Conservation (phyloP, 345 rosid genomes). For the Syzygium oleosum region DNA sequence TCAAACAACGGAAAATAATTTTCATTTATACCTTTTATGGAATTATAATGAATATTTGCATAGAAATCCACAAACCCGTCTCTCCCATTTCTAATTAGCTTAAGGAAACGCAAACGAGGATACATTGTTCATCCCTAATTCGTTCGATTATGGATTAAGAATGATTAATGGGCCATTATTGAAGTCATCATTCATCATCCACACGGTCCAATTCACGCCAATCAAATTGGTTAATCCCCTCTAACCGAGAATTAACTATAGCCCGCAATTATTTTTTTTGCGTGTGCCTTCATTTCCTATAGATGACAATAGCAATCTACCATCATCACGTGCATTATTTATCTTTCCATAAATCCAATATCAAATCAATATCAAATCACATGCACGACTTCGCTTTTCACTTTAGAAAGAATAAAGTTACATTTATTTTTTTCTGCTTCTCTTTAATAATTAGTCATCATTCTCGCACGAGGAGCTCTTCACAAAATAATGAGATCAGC, state of each 20-base stretch:
- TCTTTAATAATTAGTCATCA: not conserved
- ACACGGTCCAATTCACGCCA: too few relatives aligned
- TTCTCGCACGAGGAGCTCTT: not conserved
- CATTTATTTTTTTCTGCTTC: not conserved
- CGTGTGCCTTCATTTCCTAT: not conserved
- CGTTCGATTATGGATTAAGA: not conserved
- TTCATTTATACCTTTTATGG: not conserved
- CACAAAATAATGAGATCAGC: not conserved
- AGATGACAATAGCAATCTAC: not conserved
- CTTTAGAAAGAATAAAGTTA: not conserved
- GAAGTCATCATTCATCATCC: not conserved
- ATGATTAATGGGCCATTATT: not conserved
- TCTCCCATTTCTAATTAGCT: not conserved
- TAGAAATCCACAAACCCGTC: not conserved
- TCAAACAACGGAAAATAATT: not conserved
- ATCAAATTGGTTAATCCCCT: too few relatives aligned
- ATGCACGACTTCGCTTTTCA: not conserved
- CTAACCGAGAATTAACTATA: too few relatives aligned
- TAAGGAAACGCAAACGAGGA: not conserved
- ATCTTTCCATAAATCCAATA: not conserved
- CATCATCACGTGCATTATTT: not conserved
- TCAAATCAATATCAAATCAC: not conserved
- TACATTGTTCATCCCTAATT: not conserved
- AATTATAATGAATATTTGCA: not conserved
- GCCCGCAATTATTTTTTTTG: not conserved